Evolutionary conservation across 1,284 basidiomycete species (phyloP).

Genomic region (Cutaneotrichosporon spelunceum): DNA sequence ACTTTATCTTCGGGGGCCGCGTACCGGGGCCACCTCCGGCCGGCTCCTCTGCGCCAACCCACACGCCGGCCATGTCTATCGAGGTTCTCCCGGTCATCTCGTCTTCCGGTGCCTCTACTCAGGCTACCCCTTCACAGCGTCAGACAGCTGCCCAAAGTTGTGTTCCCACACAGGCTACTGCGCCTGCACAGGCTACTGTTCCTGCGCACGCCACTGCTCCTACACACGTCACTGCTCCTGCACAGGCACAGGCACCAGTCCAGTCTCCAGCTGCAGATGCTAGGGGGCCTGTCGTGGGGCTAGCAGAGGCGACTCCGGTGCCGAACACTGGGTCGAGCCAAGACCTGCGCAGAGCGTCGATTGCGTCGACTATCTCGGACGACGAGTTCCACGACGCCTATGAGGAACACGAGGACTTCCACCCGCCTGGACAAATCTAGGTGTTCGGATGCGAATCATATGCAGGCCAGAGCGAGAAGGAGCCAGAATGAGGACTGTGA

Average conservation of each 20-base stretch:
- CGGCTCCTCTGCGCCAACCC: not conserved
- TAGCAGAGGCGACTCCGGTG: not conserved
- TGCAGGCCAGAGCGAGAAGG: not conserved
- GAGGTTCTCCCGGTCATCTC: slow-evolving; percentile 1
- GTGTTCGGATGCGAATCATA: not conserved
- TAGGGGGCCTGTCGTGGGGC: not conserved
- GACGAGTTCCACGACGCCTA: slow-evolving; percentile 3
- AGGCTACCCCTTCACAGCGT: not conserved
- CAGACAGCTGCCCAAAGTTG: not conserved
- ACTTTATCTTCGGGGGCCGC: slow-evolving; percentile 59
- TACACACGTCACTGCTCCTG: not conserved
- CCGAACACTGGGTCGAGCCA: not conserved
- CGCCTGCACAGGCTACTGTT: not conserved
- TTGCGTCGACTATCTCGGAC: slow-evolving; percentile 2
- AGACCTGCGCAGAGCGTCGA: not conserved
- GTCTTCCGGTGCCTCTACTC: not conserved
- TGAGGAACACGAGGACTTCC: not conserved
- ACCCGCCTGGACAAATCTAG: not conserved
- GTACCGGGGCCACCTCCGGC: slow-evolving; percentile 22
- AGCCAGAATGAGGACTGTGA: not conserved
- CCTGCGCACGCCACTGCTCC: not conserved
- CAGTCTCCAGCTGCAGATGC: not conserved
- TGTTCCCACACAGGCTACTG: not conserved
- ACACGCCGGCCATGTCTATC: not conserved
- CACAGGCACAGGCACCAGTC: too few relatives aligned